Evolutionary conservation across 768 basidiomycete species (phyloP), one percentile per base, ranked within the genome.

Genomic region (Termitomyces sp.): DNA sequence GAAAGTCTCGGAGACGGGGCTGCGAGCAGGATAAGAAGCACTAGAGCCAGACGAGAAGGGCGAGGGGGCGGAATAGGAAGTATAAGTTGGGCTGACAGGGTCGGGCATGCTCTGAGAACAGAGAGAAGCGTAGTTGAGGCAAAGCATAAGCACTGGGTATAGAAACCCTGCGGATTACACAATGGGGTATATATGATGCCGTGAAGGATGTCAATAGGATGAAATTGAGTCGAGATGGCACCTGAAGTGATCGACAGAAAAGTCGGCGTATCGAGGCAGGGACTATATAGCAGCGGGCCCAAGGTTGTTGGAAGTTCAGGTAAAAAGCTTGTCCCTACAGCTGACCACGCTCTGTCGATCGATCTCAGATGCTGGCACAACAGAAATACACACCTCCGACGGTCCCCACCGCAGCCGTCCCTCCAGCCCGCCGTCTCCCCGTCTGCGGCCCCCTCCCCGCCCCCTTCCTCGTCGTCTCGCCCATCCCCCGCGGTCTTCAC

Each of bases 31-130:
- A 45, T 62, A 65, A 6, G 67, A 68, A 60, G 72, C 71, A 50
- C 67, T 67, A 3, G 76, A 76, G 12, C 68, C 68, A 5, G 73
- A 72, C 7, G 77, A 76, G 54, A 72, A 67, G 28, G 76, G 75
- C 3, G 77, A 76, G 3, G 73, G 63, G 0, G 66, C 67, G 19
- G 75, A 74, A 58, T 66, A 67, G 56, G 69, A 66, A 0, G 76
- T 70, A 51, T 72, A 69, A 54, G 74, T 71, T 28, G 75, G 72
- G 54, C 70, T 76, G 52, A 65, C 52, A 52, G 67, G 67, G 40
- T 67, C 66, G 23, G 65, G 28, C 68, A 70, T 70, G 57, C 7
- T 35, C n/a, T 34, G 50, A 37, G 56, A 37, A 55, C 9, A 45
- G 42, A 43, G 21, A 43, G 42, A 21, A 42, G 35, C 35, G 35